Evolutionary conservation across 805 yeast genomes (phyloP).

Genomic region (Wickerhamomyces subpelliculosus): DNA sequence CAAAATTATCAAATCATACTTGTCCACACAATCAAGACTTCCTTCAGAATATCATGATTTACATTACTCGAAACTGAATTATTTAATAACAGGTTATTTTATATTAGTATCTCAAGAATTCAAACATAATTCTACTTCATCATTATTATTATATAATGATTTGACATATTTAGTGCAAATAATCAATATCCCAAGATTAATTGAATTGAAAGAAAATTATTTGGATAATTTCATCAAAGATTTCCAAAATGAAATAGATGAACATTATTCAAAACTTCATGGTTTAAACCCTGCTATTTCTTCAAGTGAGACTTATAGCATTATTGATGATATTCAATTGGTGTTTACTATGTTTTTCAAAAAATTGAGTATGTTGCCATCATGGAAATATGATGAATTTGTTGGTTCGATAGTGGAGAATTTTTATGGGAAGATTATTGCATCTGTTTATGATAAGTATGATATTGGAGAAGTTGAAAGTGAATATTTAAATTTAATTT

Average conservation of each 20-base stretch:
- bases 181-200: conserved; percentile 21
- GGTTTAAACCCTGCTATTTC: conserved; percentile 15
- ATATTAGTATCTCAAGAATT: conserved; percentile 13
- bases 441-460: conserved; percentile 8
- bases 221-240: conserved; percentile 6
- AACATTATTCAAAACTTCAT: conserved; percentile 4
- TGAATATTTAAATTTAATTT: conserved; percentile 14
- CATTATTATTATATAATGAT: conserved; percentile 16
- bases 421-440: conserved; percentile 13
- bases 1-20: conserved; percentile 11
- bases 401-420: conserved; percentile 11
- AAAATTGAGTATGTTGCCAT: conserved; percentile 4
- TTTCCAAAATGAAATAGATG: conserved; percentile 7
- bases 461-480: conserved; percentile 20
- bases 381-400: conserved; percentile 3
- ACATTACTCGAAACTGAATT: conserved; percentile 10
- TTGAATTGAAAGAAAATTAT: conserved; percentile 34
- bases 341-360: conserved; percentile 4
- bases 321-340: conserved; percentile 10
- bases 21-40: conserved; percentile 4
- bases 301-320: conserved; percentile 6
- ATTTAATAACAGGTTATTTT: conserved; percentile 11
- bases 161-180: conserved; percentile 4
- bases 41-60: conserved; percentile 8
- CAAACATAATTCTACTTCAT: neutral